phyloP scores from a whole-genome alignment of 106 monocot genomes.

The Acorus calamus region DNA sequence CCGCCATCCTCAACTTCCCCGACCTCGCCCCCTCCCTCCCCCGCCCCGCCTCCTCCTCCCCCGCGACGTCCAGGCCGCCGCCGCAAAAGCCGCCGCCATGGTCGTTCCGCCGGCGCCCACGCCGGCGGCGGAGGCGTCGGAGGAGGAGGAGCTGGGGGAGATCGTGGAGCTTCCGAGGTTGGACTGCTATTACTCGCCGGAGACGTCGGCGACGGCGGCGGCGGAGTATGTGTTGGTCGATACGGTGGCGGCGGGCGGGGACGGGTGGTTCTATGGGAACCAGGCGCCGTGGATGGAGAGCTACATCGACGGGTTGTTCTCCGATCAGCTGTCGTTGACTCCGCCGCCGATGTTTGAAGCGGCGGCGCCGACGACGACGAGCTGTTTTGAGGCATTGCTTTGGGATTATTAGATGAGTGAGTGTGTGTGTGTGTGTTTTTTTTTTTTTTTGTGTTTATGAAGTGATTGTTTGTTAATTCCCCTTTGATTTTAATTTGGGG shows the following conservation, averaged over 20 bases:
- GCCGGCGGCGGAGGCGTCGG: not conserved
- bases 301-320: slow-evolving; percentile 5
- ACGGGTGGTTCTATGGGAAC: slow-evolving; percentile 13
- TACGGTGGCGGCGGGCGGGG: not conserved
- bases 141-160: slow-evolving; percentile 19
- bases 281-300: slow-evolving; percentile 10
- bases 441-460: too few relatives aligned
- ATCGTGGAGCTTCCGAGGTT: slow-evolving; percentile 36
- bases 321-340: not conserved
- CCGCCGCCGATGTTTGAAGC: not conserved
- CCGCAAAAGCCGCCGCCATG: slow-evolving; percentile 30
- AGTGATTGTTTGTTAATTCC: too few relatives aligned
- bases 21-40: slow-evolving; percentile 36
- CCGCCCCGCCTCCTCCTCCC: slow-evolving; percentile 24
- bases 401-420: not conserved
- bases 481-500: too few relatives aligned
- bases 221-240: slow-evolving; percentile 14
- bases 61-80: slow-evolving; percentile 38
- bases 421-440: too few relatives aligned
- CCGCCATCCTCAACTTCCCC: slow-evolving; percentile 44
- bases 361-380: not conserved
- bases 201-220: slow-evolving; percentile 5
- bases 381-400: not conserved
- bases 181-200: not conserved
- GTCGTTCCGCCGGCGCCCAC: slow-evolving; percentile 7